Base-by-base conservation (phyloP, 1,284 basidiomycete genomes). In the Polyporus tsugae region DNA sequence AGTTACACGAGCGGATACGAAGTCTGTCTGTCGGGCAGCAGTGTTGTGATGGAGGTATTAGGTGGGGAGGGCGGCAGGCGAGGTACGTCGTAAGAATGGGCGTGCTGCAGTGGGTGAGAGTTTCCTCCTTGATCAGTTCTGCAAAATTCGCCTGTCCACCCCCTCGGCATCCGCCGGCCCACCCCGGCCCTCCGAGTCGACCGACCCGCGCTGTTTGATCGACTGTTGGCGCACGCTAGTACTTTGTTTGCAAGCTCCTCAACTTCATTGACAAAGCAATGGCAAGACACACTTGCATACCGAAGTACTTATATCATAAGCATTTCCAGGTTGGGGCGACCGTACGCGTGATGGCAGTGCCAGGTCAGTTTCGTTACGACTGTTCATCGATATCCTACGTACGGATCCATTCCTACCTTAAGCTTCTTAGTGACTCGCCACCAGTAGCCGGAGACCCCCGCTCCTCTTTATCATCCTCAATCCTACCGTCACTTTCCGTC, bases 61-160 rank as follows among this genome's bases (percentile, higher is more conserved):
- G 64, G 68, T 64, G 62, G 46, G 36, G 64, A 64, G 66, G 63
- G 57, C 44, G 59, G 58, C 53, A 44, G 25, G 70, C 62, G 66
- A 33, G 35, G 63, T 29, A 55, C 53, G 68, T 66, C 62, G 71
- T 70, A 70, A 29, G 29, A 29, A 64, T 70, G 67, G 61, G 60
- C 55, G 64, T 67, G 71, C 63, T 72, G 29, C 29, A 29, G 29
- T 39, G 68, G 46, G 46, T 72, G 68, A 70, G 71, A 72, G 62
- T 64, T 63, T 70, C 61, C 58, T 49, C 61, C 65, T 53, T 64
- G 61, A 72, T 67, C 64, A 57, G 38, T 62, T 53, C 62, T 53
- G 65, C 66, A 70, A 69, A 68, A 66, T 65, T 69, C 36, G 60
- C 60, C 38, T 39, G 52, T 38, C 58, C 55, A 22, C 6, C 36